Evolutionary conservation across 768 basidiomycete genomes (phyloP).

Genomic region (Tricholoma flavovirens): DNA sequence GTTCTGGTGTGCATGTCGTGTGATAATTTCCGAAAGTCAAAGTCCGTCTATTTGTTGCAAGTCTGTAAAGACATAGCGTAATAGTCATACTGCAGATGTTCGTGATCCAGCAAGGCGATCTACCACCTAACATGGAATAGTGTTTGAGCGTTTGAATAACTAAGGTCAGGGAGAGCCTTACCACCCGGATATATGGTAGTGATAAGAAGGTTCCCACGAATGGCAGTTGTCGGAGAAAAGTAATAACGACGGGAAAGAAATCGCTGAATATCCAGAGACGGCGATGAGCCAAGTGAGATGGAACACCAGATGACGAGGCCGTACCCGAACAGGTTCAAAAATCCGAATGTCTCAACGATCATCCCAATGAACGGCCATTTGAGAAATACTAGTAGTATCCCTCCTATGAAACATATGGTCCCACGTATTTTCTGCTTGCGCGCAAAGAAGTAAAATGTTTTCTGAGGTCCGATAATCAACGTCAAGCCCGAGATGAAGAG

Average conservation of each 20-base stretch:
- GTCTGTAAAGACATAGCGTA: constrained; percentile 9
- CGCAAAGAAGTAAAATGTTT: constrained; percentile 98
- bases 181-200: constrained; percentile 81
- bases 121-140: constrained; percentile 44
- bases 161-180: constrained; percentile 33
- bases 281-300: background rate
- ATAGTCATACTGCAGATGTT: constrained; percentile 60
- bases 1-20: background rate
- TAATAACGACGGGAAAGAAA: constrained; percentile 97
- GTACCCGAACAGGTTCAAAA: constrained; percentile 96
- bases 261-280: constrained; percentile 48
- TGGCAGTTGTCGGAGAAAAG: constrained; percentile 93
- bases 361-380: constrained; percentile 96
- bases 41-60: constrained; percentile 9
- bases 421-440: constrained; percentile 93
- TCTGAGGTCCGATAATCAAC: constrained; percentile 93
- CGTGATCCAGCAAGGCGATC: constrained; percentile 79
- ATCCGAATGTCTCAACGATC: constrained; percentile 92
- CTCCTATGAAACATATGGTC: constrained; percentile 81
- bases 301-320: constrained; percentile 10
- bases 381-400: constrained; percentile 87
- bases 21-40: background rate
- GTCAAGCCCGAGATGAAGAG: constrained; percentile 93
- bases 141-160: background rate
- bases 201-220: constrained; percentile 84